Evolutionary conservation across 192 early-diverging fungal genomes (phyloP).

Genomic region (Podila epicladia): DNA sequence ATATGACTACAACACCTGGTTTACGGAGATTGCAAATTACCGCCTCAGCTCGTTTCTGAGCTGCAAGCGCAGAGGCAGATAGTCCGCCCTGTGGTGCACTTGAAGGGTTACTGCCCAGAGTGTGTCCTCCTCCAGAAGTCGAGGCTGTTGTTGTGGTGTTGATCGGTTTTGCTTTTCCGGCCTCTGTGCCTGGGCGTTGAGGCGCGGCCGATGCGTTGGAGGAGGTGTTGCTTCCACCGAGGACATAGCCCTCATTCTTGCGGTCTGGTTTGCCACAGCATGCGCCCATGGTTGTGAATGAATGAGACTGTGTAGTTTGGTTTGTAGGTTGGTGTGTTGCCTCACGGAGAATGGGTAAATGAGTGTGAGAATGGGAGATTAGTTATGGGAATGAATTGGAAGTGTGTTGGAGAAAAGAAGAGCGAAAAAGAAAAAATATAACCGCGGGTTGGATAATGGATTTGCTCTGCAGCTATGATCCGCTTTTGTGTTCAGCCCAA

Average conservation of each 20-base stretch:
- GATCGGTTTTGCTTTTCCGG: neutral
- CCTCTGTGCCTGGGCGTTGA: conserved; percentile 7
- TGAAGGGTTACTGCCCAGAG: conserved; percentile 10
- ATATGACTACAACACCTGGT: neutral
- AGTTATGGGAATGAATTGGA: too few species aligned
- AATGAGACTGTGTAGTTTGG: neutral
- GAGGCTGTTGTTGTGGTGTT: conserved; percentile 2
- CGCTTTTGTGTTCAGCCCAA: too few species aligned
- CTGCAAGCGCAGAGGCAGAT: conserved; percentile 43
- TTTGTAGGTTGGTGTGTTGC: neutral
- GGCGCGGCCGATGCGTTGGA: conserved; percentile 18
- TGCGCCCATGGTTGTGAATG: conserved; percentile 28
- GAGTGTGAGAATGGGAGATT: neutral
- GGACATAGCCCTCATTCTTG: conserved; percentile 35
- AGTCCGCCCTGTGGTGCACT: conserved; percentile 15
- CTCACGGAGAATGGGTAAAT: neutral
- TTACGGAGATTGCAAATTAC: conserved; percentile 2
- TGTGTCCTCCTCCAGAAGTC: conserved; percentile 7
- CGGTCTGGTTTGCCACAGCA: conserved; percentile 47
- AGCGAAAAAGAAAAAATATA: neutral
- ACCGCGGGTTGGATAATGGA: too few species aligned
- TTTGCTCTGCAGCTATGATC: too few species aligned
- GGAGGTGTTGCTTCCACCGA: conserved; percentile 33
- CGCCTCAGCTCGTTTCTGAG: conserved; percentile 41
- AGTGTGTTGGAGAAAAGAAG: neutral